phyloP scores from a whole-genome alignment of 2,329 filamentous ascomycete genomes.

The Microsporum audouinii region DNA sequence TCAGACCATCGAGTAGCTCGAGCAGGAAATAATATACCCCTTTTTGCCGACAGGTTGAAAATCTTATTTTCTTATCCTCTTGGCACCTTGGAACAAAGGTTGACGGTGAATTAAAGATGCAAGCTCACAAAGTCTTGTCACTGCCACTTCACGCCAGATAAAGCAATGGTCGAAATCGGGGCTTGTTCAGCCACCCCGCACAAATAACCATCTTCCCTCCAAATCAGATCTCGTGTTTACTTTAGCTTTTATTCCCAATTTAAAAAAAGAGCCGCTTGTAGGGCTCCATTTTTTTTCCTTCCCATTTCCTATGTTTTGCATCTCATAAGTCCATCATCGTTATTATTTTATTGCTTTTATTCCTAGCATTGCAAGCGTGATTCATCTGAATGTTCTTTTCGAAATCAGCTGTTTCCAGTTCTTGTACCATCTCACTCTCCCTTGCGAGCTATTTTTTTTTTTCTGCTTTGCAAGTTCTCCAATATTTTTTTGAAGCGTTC shows the following conservation, averaged over 20 bases:
- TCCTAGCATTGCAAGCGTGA: conserved; percentile 39
- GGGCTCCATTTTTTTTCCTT: background rate
- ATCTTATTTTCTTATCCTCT: background rate
- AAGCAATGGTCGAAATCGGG: background rate
- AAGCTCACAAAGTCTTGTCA: background rate
- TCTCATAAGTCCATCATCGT: conserved; percentile 8
- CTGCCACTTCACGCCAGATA: background rate
- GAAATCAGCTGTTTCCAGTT: conserved; percentile 5
- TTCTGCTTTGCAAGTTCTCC: conserved; percentile 17
- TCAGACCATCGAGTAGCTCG: background rate
- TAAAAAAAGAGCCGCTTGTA: background rate
- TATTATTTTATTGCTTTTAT: conserved; percentile 16
- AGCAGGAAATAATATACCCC: background rate
- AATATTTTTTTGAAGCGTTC: conserved; percentile 4
- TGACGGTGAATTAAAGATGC: background rate
- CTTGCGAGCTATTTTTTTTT: conserved; percentile 16
- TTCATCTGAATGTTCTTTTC: conserved; percentile 22
- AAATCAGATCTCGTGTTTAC: background rate
- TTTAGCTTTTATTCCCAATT: background rate
- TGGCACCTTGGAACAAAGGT: conserved; percentile 2
- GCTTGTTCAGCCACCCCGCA: background rate
- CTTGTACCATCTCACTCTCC: conserved; percentile 14
- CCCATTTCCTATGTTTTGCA: conserved; percentile 23
- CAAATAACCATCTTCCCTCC: background rate
- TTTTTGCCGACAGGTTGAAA: background rate